Conservation (phyloP, 2,329 filamentous ascomycete species). For the Ambrosiella xylebori region DNA sequence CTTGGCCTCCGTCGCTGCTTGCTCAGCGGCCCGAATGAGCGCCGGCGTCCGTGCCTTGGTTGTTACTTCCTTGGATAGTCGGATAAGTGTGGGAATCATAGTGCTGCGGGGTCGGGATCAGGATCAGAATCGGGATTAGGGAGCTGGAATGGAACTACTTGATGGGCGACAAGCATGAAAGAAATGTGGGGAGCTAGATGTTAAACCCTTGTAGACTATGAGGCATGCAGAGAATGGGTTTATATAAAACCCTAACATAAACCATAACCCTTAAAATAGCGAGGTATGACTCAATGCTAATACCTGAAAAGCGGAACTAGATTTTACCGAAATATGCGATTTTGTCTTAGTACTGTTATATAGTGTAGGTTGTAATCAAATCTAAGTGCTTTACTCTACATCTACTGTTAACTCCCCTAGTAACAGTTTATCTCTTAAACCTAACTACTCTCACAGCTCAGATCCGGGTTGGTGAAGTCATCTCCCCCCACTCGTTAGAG, state of each 20-base stretch:
- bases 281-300: not conserved
- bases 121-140: not conserved
- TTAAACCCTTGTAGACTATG: too few species aligned
- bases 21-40: constrained; percentile 2
- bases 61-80: not conserved
- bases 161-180: not conserved
- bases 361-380: too few species aligned
- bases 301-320: not conserved
- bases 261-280: not conserved
- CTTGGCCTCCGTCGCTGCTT: constrained; percentile 2
- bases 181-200: too few species aligned
- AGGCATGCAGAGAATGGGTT: too few species aligned
- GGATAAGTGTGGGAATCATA: not conserved
- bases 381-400: too few species aligned
- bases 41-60: not conserved
- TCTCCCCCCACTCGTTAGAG: not conserved
- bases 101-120: not conserved
- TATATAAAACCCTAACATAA: too few species aligned
- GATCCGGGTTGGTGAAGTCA: not conserved
- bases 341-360: too few species aligned
- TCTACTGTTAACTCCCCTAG: too few species aligned
- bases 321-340: not conserved
- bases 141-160: not conserved
- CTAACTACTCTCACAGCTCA: too few species aligned
- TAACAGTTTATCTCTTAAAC: too few species aligned